These are phyloP conservation scores for Chalciporus pseudorubinellus DNA, from an alignment of 768 basidiomycete species.

Conservation along the genomic window DNA sequence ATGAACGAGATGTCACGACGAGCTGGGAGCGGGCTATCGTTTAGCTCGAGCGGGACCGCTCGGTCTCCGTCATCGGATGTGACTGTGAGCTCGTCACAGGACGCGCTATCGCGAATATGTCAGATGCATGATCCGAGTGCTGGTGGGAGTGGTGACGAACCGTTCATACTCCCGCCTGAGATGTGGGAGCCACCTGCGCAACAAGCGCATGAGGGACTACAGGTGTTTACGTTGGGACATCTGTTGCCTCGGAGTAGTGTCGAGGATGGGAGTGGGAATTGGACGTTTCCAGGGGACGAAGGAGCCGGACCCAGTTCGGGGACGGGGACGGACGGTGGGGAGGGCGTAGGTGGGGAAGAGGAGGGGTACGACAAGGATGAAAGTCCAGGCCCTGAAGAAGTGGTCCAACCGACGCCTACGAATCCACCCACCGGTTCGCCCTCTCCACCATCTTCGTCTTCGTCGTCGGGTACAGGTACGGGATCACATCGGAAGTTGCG, in stretches of 20 bases:
- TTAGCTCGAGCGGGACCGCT: conserved; percentile 24
- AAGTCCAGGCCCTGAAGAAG: conserved; percentile 35
- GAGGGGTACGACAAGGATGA: conserved; percentile 27
- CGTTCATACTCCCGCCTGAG: conserved; percentile 28
- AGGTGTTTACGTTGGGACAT: conserved; percentile 80
- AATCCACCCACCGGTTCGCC: conserved; percentile 19
- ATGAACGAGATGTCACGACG: conserved; percentile 77
- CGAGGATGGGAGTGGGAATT: conserved; percentile 56
- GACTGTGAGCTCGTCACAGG: conserved; percentile 30
- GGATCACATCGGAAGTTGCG: conserved; percentile 47
- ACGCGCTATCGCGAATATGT: conserved; percentile 51
- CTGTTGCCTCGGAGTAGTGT: conserved; percentile 56
- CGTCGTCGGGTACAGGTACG: conserved; percentile 9
- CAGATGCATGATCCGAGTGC: conserved; percentile 34
- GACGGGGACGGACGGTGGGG: conserved; percentile 20
- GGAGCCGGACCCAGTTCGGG: conserved; percentile 11
- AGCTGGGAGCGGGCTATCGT: conserved; percentile 40
- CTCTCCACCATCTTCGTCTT: conserved; percentile 13
- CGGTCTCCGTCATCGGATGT: conserved; percentile 21
- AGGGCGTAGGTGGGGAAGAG: conserved; percentile 19
- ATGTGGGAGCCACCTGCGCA: conserved; percentile 29
- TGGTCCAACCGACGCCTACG: conserved; percentile 40
- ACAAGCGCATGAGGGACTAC: conserved; percentile 58
- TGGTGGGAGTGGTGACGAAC: conserved; percentile 16
- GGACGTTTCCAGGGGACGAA: conserved; percentile 50